Base-by-base conservation (phyloP, 177 flowering plant species). In the Tripterygium wilfordii region DNA sequence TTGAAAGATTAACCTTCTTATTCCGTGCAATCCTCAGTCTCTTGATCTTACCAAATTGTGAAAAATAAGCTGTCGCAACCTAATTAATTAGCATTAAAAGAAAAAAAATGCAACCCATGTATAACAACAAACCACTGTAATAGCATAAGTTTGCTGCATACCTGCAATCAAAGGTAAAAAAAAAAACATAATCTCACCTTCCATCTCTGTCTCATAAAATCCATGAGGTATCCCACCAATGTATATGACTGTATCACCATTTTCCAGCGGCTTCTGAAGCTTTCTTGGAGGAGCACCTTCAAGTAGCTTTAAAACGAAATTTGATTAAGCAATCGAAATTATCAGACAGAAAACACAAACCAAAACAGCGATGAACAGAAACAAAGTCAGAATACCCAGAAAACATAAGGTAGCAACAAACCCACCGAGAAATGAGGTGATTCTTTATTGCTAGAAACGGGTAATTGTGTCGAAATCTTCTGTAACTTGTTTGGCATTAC, bases 211-310 rank as follows among this genome's bases (percentile, higher is more conserved):
- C 75, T 90, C 97, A 59, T 82, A 84, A 56, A 90, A 87, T 0
- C 97, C 96, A 65, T 87, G 96, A 0, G 97, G 97, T 28, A 87
- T 85, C 41, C 94, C 67, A 17, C 97, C 97, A 54, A 90, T 65
- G 60, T 90, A 90, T n/a, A 90, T 27, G 4, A 90, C 91, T 0
- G 82, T 79, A 16, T 85, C 72, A 14, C 52, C 72, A 24, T 56
- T 63, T 12, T 74, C 76, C n/a, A 18, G 24, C 0, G 66, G 55
- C 35, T 69, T 75, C 27, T 45, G 61, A 32, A 80, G 56, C 45
- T 78, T 74, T 16, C 68, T 62, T 17, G 57, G 84, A 10, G 84
- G 83, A 24, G 88, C 97, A 29, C 95, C 95, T 67, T 76, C 90
- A 41, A 89, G 60, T 10, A 95, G 88, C 96, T 88, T n/a, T 44